Base-by-base conservation (phyloP, 805 yeast species). In the Teunomyces gatunensis region DNA sequence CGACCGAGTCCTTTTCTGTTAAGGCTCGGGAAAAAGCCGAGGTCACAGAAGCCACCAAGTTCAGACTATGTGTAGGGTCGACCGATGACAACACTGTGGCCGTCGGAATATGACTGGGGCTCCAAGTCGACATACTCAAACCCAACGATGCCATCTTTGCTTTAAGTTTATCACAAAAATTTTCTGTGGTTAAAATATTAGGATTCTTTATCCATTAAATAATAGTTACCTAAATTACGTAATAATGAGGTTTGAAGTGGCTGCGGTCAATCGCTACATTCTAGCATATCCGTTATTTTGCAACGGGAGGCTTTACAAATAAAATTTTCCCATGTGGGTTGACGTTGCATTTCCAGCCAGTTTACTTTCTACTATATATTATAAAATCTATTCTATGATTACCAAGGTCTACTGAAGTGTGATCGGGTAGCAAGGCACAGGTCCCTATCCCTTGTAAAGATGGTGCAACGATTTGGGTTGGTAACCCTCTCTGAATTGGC, bases 21-120 rank as follows among this genome's bases (percentile, higher is more conserved):
- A 45, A 45, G 3, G 58, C 53, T 20, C 48, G 47, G 10, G 40
- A 46, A n/a, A 47, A 10, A 2, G 64, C 69, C 1, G 61, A 54
- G 2, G 58, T 35, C 15, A 54, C 36, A 5, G 59, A 42, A 13
- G 15, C 39, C 11, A 53, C n/a, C 39, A 70, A 59, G 2, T 48
- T 62, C 2, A 64, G 46, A 1, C 60, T 54, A 37, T 58, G 54
- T 6, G 60, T 56, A 4, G 71, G 55, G 29, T 61, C 57, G 25
- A 67, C 51, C 18, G 61, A 47, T n/a, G 53, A 51, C 36, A 69
- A 55, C 6, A 65, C 57, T 0, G 73, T 66, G 2, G 63, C 51
- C 3, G 67, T 59, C 2, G 73, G 64, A 34, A 55, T 51, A 2
- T 49, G 30, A 17, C 59, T 49, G 6, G 70, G 64, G 3, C 67